Evolutionary conservation across 352 stramenopile genomes (phyloP), one percentile per base, ranked within the genome.

Genomic region (Phytophthora foliorum): DNA sequence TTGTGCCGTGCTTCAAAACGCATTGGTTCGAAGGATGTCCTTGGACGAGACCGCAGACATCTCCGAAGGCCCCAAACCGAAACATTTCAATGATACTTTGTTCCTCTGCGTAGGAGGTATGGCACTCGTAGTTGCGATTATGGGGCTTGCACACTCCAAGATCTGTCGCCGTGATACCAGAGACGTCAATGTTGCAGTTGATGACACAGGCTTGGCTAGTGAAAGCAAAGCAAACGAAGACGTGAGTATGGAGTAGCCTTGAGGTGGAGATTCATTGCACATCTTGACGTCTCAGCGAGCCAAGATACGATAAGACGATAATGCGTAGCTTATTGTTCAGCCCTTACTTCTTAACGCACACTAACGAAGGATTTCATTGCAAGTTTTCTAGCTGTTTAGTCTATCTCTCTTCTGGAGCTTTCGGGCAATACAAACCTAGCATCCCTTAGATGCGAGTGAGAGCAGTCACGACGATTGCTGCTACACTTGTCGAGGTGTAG

Each of bases 131-230:
- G 58, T 68, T 4, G 53, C 38, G 17, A 61, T 74, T 25, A 25
- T 68, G 10, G 59, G 59, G 17, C 52, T 70, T 16, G 60, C 60
- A 13, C 67, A 74, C 22, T 56, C 39, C 32, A 74, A 57, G 16
- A 31, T 57, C 6, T 73, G 51, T 14, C 57, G 27, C 31, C 44
- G 29, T 27, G 45, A 63, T 17, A 42, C 31, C 6, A 36, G 17
- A n/a, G 24, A 45, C 22, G 21, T 6, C 1, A 56, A 46, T 17
- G 52, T 34, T 25, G 34, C 25, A 46, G 51, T 58, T 19, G 51
- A 22, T 32, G 65, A 63, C 5, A 63, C 2, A 39, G 56, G 56
- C 11, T 50, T 71, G 8, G 63, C 38, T 13, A 45, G 21, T n/a
- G 46, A 71, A 41, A 44, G 13, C 29, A 49, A 25, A 14, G 10